A percentile compares a stretch with the other conserved stretches of the same genome.
phyloP scores from a whole-genome alignment of 768 basidiomycete species.

The Agaricus blazei region DNA sequence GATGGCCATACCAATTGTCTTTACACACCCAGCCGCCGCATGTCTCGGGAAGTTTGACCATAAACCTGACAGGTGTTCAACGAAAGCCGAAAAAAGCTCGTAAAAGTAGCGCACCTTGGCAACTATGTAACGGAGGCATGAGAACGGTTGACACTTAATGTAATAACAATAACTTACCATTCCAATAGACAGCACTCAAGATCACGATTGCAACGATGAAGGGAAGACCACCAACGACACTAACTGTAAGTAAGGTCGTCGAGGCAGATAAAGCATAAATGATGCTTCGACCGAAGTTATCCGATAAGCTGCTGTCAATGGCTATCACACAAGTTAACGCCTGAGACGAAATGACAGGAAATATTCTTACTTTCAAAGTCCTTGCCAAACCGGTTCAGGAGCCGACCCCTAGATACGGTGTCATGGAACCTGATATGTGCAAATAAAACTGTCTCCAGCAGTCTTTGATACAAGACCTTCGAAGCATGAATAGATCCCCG shows the following conservation, averaged over 20 bases:
- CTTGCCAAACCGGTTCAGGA: slow-evolving; percentile 83
- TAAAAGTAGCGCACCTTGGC: slow-evolving; percentile 26
- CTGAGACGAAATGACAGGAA: background rate
- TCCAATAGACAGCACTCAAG: slow-evolving; percentile 64
- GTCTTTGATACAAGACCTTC: slow-evolving; percentile 63
- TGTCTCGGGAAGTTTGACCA: slow-evolving; percentile 77
- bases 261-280: slow-evolving; percentile 63
- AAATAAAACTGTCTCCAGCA: slow-evolving; percentile 79
- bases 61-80: slow-evolving; percentile 25
- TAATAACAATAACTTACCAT: slow-evolving; percentile 37
- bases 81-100: background rate
- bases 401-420: slow-evolving; percentile 79
- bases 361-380: slow-evolving; percentile 65
- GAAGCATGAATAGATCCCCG: slow-evolving; percentile 81
- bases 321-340: slow-evolving; percentile 31
- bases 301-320: slow-evolving; percentile 77
- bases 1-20: background rate
- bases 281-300: slow-evolving; percentile 80
- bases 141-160: background rate
- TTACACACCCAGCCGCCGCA: slow-evolving; percentile 66
- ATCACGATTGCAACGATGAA: slow-evolving; percentile 60
- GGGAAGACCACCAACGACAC: slow-evolving; percentile 70
- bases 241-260: slow-evolving; percentile 72
- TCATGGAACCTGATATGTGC: slow-evolving; percentile 92
- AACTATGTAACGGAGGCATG: slow-evolving; percentile 17